These are phyloP conservation scores for Protea cynaroides DNA, from an alignment of 164 flowering plant species.

Conservation along the genomic window DNA sequence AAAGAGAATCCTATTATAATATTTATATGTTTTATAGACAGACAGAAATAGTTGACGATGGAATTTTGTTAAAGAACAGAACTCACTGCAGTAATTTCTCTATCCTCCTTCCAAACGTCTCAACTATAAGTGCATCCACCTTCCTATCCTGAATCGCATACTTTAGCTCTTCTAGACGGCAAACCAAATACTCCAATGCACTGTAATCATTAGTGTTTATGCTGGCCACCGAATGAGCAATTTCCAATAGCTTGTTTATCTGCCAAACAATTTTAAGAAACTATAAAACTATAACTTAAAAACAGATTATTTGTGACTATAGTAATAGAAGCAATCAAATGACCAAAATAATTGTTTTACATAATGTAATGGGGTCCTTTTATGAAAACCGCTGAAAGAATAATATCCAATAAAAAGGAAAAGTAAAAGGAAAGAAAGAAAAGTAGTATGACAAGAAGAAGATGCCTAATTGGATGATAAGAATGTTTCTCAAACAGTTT, in stretches of 20 bases:
- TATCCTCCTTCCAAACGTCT: constrained; percentile 94
- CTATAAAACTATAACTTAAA: background rate
- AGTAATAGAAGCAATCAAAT: background rate
- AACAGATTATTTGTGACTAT: background rate
- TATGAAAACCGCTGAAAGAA: too few species aligned
- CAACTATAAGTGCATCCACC: constrained; percentile 89
- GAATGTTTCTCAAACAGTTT: too few species aligned
- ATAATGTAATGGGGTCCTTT: background rate
- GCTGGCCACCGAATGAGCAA: constrained; percentile 63
- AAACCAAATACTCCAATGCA: constrained; percentile 66
- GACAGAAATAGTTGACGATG: background rate
- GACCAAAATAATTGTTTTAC: background rate
- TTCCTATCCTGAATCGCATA: constrained; percentile 78
- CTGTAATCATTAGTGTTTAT: constrained; percentile 55
- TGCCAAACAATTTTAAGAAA: constrained; percentile 22
- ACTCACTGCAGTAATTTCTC: constrained; percentile 93
- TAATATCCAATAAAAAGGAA: too few species aligned
- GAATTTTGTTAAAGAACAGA: constrained; percentile 3
- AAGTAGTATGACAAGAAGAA: too few species aligned
- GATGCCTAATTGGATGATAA: too few species aligned
- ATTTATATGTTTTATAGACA: background rate
- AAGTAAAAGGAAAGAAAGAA: too few species aligned
- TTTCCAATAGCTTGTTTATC: constrained; percentile 76
- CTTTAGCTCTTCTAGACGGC: constrained; percentile 66
- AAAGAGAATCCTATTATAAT: background rate